Evolutionary conservation across 176 grass and related monocot genomes (phyloP).

Genomic region (Puya raimondii): DNA sequence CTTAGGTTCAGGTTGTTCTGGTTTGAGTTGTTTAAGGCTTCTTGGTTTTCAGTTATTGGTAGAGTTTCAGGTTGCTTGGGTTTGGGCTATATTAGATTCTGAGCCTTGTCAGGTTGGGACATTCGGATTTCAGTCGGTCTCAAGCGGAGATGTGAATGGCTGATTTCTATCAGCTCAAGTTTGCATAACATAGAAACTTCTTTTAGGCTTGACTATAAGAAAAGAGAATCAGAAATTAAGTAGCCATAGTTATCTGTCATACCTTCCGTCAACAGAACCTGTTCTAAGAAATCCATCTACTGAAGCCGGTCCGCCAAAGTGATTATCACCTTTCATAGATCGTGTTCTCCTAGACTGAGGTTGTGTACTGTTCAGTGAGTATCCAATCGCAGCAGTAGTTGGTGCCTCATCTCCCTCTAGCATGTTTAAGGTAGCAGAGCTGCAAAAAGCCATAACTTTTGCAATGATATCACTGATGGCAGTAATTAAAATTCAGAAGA

Average conservation of each 20-base stretch:
- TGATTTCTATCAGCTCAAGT: too few relatives aligned
- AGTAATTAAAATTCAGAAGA: not conserved
- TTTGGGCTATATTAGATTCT: too few relatives aligned
- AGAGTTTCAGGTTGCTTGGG: too few relatives aligned
- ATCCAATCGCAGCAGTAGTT: slow-evolving; percentile 33
- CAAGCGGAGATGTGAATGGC: too few relatives aligned
- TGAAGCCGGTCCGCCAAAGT: slow-evolving; percentile 25
- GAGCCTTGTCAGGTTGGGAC: too few relatives aligned
- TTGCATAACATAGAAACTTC: not conserved
- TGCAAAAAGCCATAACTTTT: slow-evolving; percentile 22
- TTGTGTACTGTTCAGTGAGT: slow-evolving; percentile 46
- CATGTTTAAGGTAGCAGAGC: slow-evolving; percentile 49
- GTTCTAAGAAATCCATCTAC: slow-evolving; percentile 49
- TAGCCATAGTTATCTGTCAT: slow-evolving; percentile 14
- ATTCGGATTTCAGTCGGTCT: too few relatives aligned
- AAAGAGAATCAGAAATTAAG: not conserved
- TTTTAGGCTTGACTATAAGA: not conserved
- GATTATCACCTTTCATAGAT: slow-evolving; percentile 63
- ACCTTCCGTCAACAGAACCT: slow-evolving; percentile 69
- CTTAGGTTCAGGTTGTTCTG: too few relatives aligned
- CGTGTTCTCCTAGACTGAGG: slow-evolving; percentile 70
- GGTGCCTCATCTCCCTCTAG: slow-evolving; percentile 51
- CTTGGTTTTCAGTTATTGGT: not conserved
- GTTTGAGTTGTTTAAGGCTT: too few relatives aligned
- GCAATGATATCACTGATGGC: not conserved